Evolutionary conservation across 768 basidiomycete species (phyloP), one percentile per base, ranked within the genome.

Genomic region (Pleurotus djamor): DNA sequence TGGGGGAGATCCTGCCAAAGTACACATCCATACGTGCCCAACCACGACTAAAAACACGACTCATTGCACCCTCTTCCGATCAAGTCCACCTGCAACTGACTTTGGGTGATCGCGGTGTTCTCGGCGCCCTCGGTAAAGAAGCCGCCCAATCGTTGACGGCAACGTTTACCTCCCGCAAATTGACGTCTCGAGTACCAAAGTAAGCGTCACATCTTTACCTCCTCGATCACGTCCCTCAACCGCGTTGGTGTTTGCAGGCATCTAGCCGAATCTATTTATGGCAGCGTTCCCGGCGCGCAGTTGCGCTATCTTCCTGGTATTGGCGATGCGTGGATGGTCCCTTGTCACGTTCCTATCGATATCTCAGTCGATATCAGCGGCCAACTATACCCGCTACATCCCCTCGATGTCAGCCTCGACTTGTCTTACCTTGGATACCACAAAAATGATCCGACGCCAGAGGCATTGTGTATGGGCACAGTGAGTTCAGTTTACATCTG

Each of bases 311-410:
- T 79, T n/a, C 59, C 73, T 32, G 63, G 62, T 58, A 56, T 81
- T 10, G 83, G 85, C 12, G 68, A 76, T 8, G 71, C 78, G 34
- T 92, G 87, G 85, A 74, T 76, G 6, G 63, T 91, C 1, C 87
- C 89, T 2, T 92, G 91, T 66, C 72, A 78, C 45, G 73, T 79
- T 55, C 79, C 87, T 68, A 76, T 91, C 51, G 89, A 88, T 59
- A 69, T 87, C 37, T 84, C 88, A 0, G 82, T 91, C 68, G 75
- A 76, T 62, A 87, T 92, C 52, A 79, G 72, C 7, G 86, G 87
- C 4, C 70, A 74, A 7, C 65, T 70, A 28, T 83, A 80, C 65
- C 86, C 86, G 4, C 79, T 90, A 9, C 86, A 91, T 65, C 87
- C 89, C 3, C 69, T 91, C 35, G 89, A 91, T 67, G 76, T 83